Percentiles rank a stretch among this genome's conserved stretches.
Conservation (phyloP, 1,284 basidiomycete genomes). For the Trichosporon sp. region DNA sequence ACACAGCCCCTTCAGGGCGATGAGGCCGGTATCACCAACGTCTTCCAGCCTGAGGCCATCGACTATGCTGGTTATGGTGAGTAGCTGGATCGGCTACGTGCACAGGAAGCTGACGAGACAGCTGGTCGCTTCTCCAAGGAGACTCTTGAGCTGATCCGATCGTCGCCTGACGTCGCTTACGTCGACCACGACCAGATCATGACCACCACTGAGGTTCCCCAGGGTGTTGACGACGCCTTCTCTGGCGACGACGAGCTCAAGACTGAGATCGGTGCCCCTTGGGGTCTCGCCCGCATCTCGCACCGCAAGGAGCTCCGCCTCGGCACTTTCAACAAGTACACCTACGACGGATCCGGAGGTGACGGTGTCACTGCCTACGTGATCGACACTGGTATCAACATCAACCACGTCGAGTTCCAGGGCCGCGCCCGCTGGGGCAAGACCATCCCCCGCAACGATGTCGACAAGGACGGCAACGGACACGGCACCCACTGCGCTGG, state of each 20-base stretch:
- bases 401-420: slow-evolving; percentile 79
- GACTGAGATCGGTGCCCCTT: slow-evolving; percentile 77
- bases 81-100: slow-evolving; percentile 13
- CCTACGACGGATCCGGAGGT: slow-evolving; percentile 69
- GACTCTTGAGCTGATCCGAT: slow-evolving; percentile 73
- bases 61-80: slow-evolving; percentile 47
- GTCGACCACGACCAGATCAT: slow-evolving; percentile 92
- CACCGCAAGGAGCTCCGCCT: slow-evolving; percentile 76
- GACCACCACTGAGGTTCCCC: slow-evolving; percentile 58
- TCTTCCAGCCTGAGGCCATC: slow-evolving; percentile 36
- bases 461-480: slow-evolving; percentile 66
- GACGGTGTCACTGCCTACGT: slow-evolving; percentile 83
- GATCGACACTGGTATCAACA: slow-evolving; percentile 65
- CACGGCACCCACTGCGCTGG: slow-evolving; percentile 77
- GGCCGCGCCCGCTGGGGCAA: slow-evolving; percentile 78
- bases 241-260: slow-evolving; percentile 34
- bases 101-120: slow-evolving; percentile 18
- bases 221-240: slow-evolving; percentile 39
- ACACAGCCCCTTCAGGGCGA: slow-evolving; percentile 34
- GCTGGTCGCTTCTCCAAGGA: slow-evolving; percentile 74
- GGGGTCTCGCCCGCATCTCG: slow-evolving; percentile 95
- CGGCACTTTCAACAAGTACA: slow-evolving; percentile 81
- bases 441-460: slow-evolving; percentile 72
- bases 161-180: slow-evolving; percentile 85
- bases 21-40: slow-evolving; percentile 43